Percentiles rank a stretch among this genome's conserved stretches.
Conservation (phyloP, 805 yeast species). For the Wickerhamiella domercqiae region DNA sequence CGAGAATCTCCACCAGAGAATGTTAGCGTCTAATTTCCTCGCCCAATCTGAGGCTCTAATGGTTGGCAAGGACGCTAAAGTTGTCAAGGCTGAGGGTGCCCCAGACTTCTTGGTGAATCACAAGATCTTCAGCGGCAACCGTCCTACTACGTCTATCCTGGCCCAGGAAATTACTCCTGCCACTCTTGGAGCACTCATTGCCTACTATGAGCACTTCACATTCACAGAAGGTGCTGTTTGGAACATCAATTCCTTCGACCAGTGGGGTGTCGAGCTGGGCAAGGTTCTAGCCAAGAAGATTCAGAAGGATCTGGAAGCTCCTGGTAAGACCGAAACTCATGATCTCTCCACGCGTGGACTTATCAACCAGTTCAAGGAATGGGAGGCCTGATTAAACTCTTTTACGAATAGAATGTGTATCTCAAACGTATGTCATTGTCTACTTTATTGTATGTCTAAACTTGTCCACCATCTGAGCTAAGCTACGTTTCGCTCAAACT, state of each 20-base stretch:
- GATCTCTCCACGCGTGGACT: conserved; percentile 85
- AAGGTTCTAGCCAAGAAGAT: conserved; percentile 94
- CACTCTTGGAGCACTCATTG: conserved; percentile 86
- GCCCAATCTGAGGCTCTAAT: conserved; percentile 97
- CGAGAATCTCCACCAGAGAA: conserved; percentile 82
- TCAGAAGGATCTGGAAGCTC: conserved; percentile 69
- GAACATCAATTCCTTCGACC: conserved; percentile 99
- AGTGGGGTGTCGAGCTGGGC: conserved; percentile 99
- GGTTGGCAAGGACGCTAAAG: conserved; percentile 73
- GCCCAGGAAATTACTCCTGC: conserved; percentile 96
- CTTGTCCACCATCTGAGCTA: too few species aligned
- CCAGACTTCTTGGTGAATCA: conserved; percentile 79
- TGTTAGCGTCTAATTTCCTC: conserved; percentile 98
- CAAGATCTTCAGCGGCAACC: conserved; percentile 93
- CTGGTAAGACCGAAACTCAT: conserved; percentile 44
- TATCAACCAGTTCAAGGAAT: conserved; percentile 87
- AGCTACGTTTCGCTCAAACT: too few species aligned
- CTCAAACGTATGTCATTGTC: background rate
- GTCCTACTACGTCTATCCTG: conserved; percentile 96
- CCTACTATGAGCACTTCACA: conserved; percentile 93
- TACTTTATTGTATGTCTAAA: too few species aligned
- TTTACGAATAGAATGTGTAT: too few species aligned
- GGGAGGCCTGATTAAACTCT: conserved; percentile 29
- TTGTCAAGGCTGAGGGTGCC: conserved; percentile 81
- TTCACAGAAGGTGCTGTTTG: conserved; percentile 98